These are phyloP conservation scores for Lactuca sativa DNA, from an alignment of 129 eudicot genomes.

Conservation along the genomic window DNA sequence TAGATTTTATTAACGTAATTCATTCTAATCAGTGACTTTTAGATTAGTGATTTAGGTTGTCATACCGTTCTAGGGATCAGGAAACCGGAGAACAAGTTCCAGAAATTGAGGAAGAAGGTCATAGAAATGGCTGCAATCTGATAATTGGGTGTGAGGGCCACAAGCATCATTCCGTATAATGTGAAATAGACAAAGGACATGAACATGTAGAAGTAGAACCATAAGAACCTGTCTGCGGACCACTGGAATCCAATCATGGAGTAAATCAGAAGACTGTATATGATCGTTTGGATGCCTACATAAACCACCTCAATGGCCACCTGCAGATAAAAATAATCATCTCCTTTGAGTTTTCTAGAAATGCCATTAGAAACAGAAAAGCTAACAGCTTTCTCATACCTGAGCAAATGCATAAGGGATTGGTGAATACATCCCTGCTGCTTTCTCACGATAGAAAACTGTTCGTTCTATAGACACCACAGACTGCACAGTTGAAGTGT, in stretches of 20 bases:
- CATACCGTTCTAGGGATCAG: conserved; percentile 52
- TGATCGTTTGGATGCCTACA: conserved; percentile 41
- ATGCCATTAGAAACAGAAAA: not conserved
- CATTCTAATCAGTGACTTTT: not conserved
- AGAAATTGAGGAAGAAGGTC: conserved; percentile 68
- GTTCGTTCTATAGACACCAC: conserved; percentile 60
- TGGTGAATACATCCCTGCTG: conserved; percentile 69
- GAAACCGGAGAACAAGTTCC: conserved; percentile 76
- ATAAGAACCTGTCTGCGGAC: conserved; percentile 50
- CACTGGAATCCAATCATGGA: conserved; percentile 67
- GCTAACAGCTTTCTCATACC: conserved; percentile 22
- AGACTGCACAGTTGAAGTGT: conserved; percentile 48
- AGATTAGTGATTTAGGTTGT: conserved; percentile 11
- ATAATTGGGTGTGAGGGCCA: conserved; percentile 61
- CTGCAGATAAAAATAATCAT: conserved; percentile 28
- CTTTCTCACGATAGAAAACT: conserved; percentile 62
- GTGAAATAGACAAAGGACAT: conserved; percentile 65
- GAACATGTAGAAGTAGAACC: conserved; percentile 52
- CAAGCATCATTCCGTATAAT: conserved; percentile 68
- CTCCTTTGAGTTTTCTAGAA: not conserved
- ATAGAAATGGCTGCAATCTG: conserved; percentile 60
- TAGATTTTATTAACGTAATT: not conserved
- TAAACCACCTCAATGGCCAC: conserved; percentile 57
- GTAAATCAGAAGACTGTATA: conserved; percentile 54
- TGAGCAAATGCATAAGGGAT: conserved; percentile 67